These are phyloP conservation scores for Pilasporangium apinafurcum DNA, from an alignment of 352 stramenopile genomes.

Conservation along the genomic window DNA sequence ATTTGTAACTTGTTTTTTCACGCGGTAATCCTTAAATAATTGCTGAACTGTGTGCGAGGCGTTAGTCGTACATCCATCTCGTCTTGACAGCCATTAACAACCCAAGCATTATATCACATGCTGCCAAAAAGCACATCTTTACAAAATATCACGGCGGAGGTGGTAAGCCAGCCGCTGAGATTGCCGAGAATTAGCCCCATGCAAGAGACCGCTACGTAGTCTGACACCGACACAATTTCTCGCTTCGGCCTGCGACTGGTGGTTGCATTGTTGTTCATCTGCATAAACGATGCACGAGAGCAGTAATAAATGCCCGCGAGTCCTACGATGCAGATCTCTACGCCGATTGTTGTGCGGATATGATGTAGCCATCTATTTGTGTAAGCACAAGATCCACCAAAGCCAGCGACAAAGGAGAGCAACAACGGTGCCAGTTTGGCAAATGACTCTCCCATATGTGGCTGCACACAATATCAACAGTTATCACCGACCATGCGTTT, in stretches of 20 bases:
- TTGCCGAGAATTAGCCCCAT: slow-evolving; percentile 58
- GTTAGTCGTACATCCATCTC: too few species aligned
- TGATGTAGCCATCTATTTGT: slow-evolving; percentile 24
- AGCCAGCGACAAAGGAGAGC: slow-evolving; percentile 49
- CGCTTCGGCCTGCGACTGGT: slow-evolving; percentile 10
- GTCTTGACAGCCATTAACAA: too few species aligned
- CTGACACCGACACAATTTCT: slow-evolving; percentile 59
- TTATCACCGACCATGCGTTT: too few species aligned
- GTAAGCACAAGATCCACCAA: slow-evolving; percentile 35
- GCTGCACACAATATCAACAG: slow-evolving; percentile 6
- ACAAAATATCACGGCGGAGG: slow-evolving; percentile 48
- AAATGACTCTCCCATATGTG: slow-evolving; percentile 55
- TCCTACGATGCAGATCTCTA: slow-evolving; percentile 47
- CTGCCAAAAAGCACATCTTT: slow-evolving; percentile 40
- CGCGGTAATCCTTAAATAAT: too few species aligned
- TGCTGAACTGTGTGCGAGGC: too few species aligned
- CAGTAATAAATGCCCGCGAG: slow-evolving; percentile 61
- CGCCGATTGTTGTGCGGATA: slow-evolving; percentile 12
- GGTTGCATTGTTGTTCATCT: background rate
- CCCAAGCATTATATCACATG: too few species aligned
- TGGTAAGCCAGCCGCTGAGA: slow-evolving; percentile 45
- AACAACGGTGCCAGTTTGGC: slow-evolving; percentile 55
- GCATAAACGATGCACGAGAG: slow-evolving; percentile 11
- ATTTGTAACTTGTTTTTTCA: too few species aligned
- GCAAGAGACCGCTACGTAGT: slow-evolving; percentile 61